These are phyloP conservation scores for Ordospora pajunii DNA, from an alignment of 371 early-diverging fungal species.

Conservation along the genomic window DNA sequence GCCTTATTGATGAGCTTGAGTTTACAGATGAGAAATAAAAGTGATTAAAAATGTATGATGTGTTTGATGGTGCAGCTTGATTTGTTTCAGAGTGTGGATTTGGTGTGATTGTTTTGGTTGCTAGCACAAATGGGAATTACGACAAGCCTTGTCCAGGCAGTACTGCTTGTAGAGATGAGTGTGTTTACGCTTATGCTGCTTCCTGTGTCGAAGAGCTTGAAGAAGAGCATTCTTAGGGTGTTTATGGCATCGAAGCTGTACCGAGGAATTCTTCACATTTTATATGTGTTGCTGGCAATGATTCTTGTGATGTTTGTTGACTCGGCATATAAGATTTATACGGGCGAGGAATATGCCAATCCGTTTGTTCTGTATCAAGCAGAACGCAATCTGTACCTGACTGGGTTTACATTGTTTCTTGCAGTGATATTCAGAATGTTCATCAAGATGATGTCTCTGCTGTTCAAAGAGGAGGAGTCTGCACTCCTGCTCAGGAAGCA, in stretches of 20 bases:
- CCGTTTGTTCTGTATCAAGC: slow-evolving; percentile 33
- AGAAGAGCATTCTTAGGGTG: slow-evolving; percentile 9
- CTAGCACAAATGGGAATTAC: slow-evolving; percentile 22
- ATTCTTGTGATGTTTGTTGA: slow-evolving; percentile 41
- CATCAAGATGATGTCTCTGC: neutral
- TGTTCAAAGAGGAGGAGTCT: slow-evolving; percentile 26
- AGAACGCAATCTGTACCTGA: slow-evolving; percentile 45
- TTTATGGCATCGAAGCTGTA: neutral
- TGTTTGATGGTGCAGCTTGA: neutral
- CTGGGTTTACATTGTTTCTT: slow-evolving; percentile 44
- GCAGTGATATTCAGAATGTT: slow-evolving; percentile 35
- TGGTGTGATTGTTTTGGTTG: neutral
- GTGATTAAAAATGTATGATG: neutral
- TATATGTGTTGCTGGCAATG: slow-evolving; percentile 41
- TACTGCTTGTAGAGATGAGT: slow-evolving; percentile 20
- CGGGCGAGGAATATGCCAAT: neutral
- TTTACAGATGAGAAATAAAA: neutral
- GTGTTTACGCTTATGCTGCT: slow-evolving; percentile 25
- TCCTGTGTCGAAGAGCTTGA: slow-evolving; percentile 12
- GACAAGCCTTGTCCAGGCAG: slow-evolving; percentile 16
- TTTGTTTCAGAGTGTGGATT: neutral
- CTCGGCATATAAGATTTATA: slow-evolving; percentile 18
- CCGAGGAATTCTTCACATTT: slow-evolving; percentile 18
- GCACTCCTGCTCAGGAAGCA: slow-evolving; percentile 32
- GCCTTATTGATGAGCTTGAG: neutral